These are phyloP conservation scores for Sporisorium reilianum DNA, from an alignment of 1,284 basidiomycete genomes.

Conservation along the genomic window DNA sequence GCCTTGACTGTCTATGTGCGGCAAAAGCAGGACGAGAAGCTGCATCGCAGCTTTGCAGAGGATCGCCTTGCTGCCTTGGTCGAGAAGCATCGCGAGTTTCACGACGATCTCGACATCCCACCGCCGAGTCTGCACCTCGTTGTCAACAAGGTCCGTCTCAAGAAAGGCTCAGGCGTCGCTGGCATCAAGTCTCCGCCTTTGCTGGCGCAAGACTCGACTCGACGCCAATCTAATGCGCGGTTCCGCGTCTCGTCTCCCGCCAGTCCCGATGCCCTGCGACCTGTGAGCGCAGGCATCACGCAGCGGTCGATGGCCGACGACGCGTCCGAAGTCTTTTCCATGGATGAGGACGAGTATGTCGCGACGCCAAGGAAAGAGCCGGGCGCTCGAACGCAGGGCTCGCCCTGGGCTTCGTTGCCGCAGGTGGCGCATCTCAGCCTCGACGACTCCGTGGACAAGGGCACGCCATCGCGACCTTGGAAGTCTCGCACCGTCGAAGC, in stretches of 20 bases:
- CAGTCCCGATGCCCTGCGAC: conserved; percentile 48
- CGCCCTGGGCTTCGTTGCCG: conserved; percentile 43
- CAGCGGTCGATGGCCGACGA: conserved; percentile 29
- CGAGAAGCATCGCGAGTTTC: conserved; percentile 80
- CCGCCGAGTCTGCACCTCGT: conserved; percentile 70
- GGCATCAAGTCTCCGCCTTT: conserved; percentile 49
- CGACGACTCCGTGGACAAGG: conserved; percentile 31
- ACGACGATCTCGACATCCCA: conserved; percentile 85
- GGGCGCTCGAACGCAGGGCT: conserved; percentile 19
- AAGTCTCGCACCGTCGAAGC: conserved; percentile 71
- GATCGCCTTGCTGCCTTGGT: conserved; percentile 75
- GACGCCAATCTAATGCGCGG: conserved; percentile 68
- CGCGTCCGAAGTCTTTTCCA: conserved; percentile 73
- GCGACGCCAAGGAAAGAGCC: conserved; percentile 21
- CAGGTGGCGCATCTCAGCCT: conserved; percentile 47
- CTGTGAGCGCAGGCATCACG: conserved; percentile 19
- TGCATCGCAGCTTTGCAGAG: conserved; percentile 77
- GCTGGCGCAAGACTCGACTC: conserved; percentile 57
- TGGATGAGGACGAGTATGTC: conserved; percentile 75
- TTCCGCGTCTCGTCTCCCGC: conserved; percentile 49
- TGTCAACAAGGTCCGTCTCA: conserved; percentile 56
- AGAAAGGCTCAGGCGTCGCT: conserved; percentile 52
- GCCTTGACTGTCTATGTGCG: conserved; percentile 78
- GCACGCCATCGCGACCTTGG: conserved; percentile 70
- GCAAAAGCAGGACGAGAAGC: conserved; percentile 77